Base-by-base conservation (phyloP, 768 basidiomycete species). In the Hebeloma cylindrosporum region DNA sequence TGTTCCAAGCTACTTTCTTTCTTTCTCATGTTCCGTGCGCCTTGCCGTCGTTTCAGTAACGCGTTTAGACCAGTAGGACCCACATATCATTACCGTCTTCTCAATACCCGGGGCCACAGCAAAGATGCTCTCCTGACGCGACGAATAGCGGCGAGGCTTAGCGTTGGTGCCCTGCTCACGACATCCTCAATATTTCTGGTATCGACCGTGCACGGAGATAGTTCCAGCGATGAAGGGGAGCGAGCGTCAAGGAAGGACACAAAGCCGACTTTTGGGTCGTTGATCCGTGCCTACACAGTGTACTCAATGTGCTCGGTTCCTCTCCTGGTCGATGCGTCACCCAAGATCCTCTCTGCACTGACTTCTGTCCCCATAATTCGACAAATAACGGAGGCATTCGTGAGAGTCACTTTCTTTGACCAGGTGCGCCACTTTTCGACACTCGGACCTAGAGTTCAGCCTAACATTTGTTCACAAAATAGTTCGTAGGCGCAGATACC, bases 401-500 rank as follows among this genome's bases (percentile, higher is more conserved):
- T 95, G 4, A 74, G 88, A 30, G 65, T 73, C 7, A 94, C 93
- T 0, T 95, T 96, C 70, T 95, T 93, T 57, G 74, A 79, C 34
- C 93, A 94, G 68, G 88, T 85, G 50, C 22, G 74, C 51, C 27
- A 25, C 7, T 14, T 54, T 44, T 13, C 2, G 10, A 18, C 2
- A 26, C 9, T 25, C 23, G 21, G 23, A 11, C 30, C 25, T 27
- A 13, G 26, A 5, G 8, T 10, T 22, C 23, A 7, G 16, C 17
- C 8, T 17, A 20, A 8, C 4, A 8, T 22, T 22, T 17, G n/a
- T 14, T 28, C 32, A 14, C 1, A 38, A 3, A 23, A 2, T 40
- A 92, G 84, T 97, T 95, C 53, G 93, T 94, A 1, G 92, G 93
- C 0, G 93, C 88, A 3, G 92, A 94, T 47, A 85, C 85, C 0